Base-by-base conservation (phyloP, 2,329 filamentous ascomycete genomes). In the Penicillium frequentans region DNA sequence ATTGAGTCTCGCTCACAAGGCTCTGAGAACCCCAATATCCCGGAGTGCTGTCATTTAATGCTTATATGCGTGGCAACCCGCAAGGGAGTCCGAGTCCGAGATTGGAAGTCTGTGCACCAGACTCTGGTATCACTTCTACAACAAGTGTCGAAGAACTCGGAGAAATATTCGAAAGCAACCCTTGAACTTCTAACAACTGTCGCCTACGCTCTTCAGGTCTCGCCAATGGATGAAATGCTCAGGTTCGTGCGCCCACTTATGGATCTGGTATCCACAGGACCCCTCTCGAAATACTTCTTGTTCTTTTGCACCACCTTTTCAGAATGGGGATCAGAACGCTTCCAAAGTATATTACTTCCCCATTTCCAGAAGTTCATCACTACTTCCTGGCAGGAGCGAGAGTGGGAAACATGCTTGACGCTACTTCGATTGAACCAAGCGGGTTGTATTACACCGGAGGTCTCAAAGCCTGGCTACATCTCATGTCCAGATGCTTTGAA, bases 361-460 rank as follows among this genome's bases (percentile, higher is more conserved):
- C 87, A 90, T 56, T 92, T 98, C 64, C 90, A 96, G 72, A 91
- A 85, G 84, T 97, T 95, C 67, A 82, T 96, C 60, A 79, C 86
- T 31, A 82, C 82, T 7, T 86, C 90, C 64, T 96, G 91, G 90
- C 84, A 63, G 70, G 80, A 68, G 82, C 69, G 90, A 51, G 87
- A 91, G 70, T 84, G 88, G 61, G 82, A 88, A 60, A 77, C 92
- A 16, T 91, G 88, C 64, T 79, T 90, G 10, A 72, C 90, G 27
- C 71, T 93, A 31, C 87, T 89, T 1, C 84, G 82, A 49, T 84
- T 93, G 14, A 70, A 73, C 47, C 67, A 73, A 26, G 57, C 73
- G 43, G 73, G 73, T n/a, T 77, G 72, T 45, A 81, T 91, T 33
- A 85, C 84, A 7, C 76, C 74, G 1, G 73, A 80, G 10, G 69